Conservation (phyloP, 305 asterid species). For the Solanum aculeatissimum region DNA sequence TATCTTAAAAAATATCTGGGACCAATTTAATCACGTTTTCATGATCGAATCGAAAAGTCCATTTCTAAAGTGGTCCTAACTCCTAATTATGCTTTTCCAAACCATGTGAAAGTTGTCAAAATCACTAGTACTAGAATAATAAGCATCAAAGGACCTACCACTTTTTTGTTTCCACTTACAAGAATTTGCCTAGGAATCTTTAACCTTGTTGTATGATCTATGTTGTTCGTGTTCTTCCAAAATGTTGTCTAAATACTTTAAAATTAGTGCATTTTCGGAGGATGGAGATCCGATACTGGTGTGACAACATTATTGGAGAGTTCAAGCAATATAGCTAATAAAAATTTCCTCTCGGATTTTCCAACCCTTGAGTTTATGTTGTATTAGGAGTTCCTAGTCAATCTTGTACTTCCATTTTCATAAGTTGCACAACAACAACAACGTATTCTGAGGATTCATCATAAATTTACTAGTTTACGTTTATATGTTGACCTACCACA, state of each 20-base stretch:
- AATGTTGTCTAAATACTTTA: accelerated
- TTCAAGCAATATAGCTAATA: neutral
- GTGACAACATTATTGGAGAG: neutral
- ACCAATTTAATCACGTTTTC: neutral
- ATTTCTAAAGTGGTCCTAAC: neutral
- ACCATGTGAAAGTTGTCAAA: neutral
- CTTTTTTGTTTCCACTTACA: neutral
- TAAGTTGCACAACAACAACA: neutral
- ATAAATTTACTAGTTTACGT: neutral
- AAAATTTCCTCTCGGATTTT: neutral
- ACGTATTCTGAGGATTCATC: neutral
- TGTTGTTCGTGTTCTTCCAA: accelerated
- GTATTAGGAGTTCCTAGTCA: neutral
- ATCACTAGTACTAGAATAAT: neutral
- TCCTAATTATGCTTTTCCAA: neutral
- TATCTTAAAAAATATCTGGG: neutral
- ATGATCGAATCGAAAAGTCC: neutral
- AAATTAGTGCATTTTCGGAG: neutral
- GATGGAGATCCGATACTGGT: neutral
- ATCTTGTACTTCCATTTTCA: neutral
- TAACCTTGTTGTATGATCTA: neutral
- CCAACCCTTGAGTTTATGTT: neutral
- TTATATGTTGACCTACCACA: neutral
- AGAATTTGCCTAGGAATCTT: neutral
- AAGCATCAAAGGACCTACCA: neutral